Conservation (phyloP, 1,284 basidiomycete species). For the Singerocomus rubriflavus region DNA sequence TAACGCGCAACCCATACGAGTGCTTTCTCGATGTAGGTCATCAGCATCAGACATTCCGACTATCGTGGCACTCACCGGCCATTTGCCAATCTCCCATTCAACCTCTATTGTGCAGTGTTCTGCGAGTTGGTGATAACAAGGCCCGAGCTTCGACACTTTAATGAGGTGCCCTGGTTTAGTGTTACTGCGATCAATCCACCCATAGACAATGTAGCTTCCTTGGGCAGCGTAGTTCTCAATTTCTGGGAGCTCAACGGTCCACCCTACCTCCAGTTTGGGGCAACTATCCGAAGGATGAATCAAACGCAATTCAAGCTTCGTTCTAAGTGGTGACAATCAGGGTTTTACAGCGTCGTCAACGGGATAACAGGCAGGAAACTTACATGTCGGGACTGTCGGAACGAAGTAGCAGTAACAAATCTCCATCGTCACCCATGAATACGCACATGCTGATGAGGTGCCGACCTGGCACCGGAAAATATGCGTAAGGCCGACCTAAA, state of each 20-base stretch:
- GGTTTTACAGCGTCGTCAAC: neutral
- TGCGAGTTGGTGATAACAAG: neutral
- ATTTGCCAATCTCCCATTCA: neutral
- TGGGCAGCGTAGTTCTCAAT: constrained; percentile 4
- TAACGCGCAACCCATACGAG: constrained; percentile 12
- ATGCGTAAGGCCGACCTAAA: neutral
- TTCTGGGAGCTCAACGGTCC: neutral
- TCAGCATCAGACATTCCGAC: neutral
- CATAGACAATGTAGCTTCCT: constrained; percentile 9
- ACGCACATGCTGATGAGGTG: constrained; percentile 3
- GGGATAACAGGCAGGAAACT: neutral
- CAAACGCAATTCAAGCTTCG: constrained; percentile 6
- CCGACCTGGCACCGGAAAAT: neutral
- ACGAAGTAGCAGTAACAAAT: constrained; percentile 8
- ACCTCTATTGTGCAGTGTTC: neutral
- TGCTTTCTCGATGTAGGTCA: neutral
- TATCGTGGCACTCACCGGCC: neutral
- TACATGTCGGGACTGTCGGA: constrained; percentile 4
- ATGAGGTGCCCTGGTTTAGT: neutral
- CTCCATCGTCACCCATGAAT: constrained; percentile 8
- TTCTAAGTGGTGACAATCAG: neutral
- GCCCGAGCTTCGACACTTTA: neutral
- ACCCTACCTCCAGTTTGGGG: constrained; percentile 1
- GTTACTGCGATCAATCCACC: constrained; percentile 8
- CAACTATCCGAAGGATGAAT: neutral